Evolutionary conservation across 164 flowering plant genomes (phyloP).

Genomic region (Macadamia tetraphylla): DNA sequence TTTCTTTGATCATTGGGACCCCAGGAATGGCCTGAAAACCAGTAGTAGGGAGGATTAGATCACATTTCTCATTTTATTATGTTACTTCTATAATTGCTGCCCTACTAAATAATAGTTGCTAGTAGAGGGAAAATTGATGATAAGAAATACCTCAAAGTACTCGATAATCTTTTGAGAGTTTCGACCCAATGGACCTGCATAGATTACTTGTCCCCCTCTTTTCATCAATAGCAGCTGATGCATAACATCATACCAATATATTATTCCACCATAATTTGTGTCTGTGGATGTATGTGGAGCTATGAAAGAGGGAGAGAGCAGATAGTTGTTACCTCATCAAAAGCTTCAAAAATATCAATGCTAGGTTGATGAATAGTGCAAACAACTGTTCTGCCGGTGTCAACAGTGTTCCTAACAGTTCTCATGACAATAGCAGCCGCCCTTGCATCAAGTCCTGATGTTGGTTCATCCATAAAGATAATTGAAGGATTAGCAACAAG

Average conservation of each 20-base stretch:
- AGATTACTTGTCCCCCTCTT: constrained; percentile 94
- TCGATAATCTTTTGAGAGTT: constrained; percentile 75
- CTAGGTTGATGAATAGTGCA: constrained; percentile 99
- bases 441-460: constrained; percentile 98
- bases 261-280: neutral
- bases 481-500: constrained; percentile 99
- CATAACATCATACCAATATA: neutral
- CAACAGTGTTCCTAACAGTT: constrained; percentile 95
- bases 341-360: constrained; percentile 96
- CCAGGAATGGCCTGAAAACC: constrained; percentile 61
- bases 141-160: constrained; percentile 61
- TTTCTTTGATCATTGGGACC: constrained; percentile 68
- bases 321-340: constrained; percentile 64
- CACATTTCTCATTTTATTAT: neutral
- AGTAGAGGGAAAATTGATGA: neutral
- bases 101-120: neutral
- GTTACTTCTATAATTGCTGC: neutral
- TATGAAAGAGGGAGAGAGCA: neutral
- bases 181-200: constrained; percentile 73
- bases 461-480: constrained; percentile 99
- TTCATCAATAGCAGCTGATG: constrained; percentile 72
- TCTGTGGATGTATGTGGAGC: neutral
- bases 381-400: constrained; percentile 97
- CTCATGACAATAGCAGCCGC: constrained; percentile 99
- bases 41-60: neutral